Evolutionary conservation across 306 rosid species (phyloP).

Genomic region (Corylus americana): DNA sequence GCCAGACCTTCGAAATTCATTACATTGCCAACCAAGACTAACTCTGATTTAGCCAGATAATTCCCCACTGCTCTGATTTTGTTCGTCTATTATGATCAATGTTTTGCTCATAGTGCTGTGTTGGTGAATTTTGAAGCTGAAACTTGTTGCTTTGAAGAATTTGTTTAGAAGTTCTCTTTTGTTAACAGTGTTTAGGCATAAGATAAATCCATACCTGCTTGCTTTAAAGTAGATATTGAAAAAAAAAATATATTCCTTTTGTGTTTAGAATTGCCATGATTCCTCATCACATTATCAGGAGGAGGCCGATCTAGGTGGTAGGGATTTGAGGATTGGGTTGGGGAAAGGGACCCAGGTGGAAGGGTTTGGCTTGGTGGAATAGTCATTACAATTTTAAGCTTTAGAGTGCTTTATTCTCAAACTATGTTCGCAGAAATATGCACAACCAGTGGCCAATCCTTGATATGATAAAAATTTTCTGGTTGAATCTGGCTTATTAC

Average conservation of each 20-base stretch:
- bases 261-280: neutral
- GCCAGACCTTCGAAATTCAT: too few species aligned
- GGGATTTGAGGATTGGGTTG: neutral
- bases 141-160: neutral
- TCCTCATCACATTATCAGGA: neutral
- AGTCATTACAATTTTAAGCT: neutral
- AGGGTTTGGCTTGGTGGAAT: neutral
- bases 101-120: conserved; percentile 7
- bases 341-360: neutral
- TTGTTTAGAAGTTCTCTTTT: neutral
- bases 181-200: neutral
- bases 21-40: too few species aligned
- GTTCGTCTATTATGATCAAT: neutral
- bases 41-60: too few species aligned
- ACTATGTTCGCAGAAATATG: neutral
- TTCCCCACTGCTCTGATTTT: neutral
- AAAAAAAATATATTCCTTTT: too few species aligned
- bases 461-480: neutral
- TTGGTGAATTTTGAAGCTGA: neutral
- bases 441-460: neutral
- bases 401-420: neutral
- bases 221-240: neutral
- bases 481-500: neutral
- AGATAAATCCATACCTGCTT: neutral
- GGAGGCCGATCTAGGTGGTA: neutral